Evolutionary conservation across 2,329 filamentous ascomycete species (phyloP), one percentile per base, ranked within the genome.

Genomic region (Alternaria ventricosa): DNA sequence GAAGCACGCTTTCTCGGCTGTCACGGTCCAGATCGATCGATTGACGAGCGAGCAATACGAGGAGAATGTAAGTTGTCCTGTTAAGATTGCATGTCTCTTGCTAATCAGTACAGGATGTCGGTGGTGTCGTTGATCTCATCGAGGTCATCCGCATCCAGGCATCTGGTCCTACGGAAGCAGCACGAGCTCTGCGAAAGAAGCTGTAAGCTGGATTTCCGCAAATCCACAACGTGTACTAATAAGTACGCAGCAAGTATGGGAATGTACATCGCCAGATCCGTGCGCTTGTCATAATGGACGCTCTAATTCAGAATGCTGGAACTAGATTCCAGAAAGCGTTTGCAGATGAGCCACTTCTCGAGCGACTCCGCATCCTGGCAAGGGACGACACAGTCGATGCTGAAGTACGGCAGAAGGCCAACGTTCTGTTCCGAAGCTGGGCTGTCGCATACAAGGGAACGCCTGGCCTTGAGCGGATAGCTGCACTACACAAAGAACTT

Each of bases 141-240:
- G 96, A 99, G 80, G 93, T 96, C 60, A 92, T 99, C 78, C 91
- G 92, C 69, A 89, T 99, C 63, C 96, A 99, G 81, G 86, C 87
- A 25, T 92, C 92, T 7, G 96, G 96, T 0, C 93, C 96, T 2
- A 87, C 89, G 12, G 96, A 99, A 84, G 94, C 94, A 63, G 93
- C 95, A 57, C 89, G 96, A 76, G 94, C 96, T 51, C 88, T 99
- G 72, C 89, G 96, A 64, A 99, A 99, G 87, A 98, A 98, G 84
- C 88, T 99, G 86, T 90, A 79, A 76, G 87, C 78, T 9, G 18
- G 13, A n/a, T 47, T 11, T 4, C 1, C 12, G 20, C 28, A 5
- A 11, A 20, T 3, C 12, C n/a, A 15, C 28, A 28, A 65, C 12
- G 49, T 33, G 18, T 5, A 58, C 49, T 78, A 55, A 78, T 49